These are phyloP conservation scores for Pseudocercospora fuligena DNA, from an alignment of 2,329 filamentous ascomycete genomes.

Conservation along the genomic window DNA sequence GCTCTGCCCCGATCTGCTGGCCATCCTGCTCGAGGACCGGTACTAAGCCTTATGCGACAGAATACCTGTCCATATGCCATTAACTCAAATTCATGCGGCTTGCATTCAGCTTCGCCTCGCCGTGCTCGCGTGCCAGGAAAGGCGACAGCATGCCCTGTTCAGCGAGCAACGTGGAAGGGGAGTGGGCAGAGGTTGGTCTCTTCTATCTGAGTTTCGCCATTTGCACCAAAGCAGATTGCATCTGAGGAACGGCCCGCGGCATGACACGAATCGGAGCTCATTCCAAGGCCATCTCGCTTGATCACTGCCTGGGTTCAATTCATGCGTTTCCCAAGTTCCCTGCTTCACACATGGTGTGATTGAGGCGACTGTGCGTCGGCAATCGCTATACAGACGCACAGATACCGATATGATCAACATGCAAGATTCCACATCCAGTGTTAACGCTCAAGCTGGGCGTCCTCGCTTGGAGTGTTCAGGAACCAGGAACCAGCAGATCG, in stretches of 20 bases:
- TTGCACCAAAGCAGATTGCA: slow-evolving; percentile 3
- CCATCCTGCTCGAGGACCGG: slow-evolving; percentile 10
- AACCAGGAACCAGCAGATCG: background rate
- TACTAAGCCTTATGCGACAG: slow-evolving; percentile 1
- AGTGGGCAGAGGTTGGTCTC: slow-evolving; percentile 10
- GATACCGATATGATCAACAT: background rate
- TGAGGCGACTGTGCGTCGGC: background rate
- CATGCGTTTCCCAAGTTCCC: background rate
- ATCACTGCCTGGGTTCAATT: slow-evolving; percentile 8
- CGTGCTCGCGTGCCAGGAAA: background rate
- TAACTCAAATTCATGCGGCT: slow-evolving; percentile 10
- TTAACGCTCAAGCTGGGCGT: background rate
- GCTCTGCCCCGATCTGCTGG: slow-evolving; percentile 4
- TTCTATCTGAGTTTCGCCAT: slow-evolving; percentile 16
- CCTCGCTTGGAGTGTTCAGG: background rate
- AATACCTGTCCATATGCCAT: slow-evolving; percentile 13
- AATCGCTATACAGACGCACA: background rate
- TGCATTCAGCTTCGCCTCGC: slow-evolving; percentile 9
- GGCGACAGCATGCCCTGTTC: background rate
- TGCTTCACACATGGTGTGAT: background rate
- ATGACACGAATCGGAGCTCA: slow-evolving; percentile 5
- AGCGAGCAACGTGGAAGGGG: slow-evolving; percentile 7
- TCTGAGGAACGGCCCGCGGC: slow-evolving; percentile 9
- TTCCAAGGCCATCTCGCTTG: background rate
- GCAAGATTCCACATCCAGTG: background rate